phyloP scores from a whole-genome alignment of 2,329 filamentous ascomycete genomes.

The Aspergillus sp. region DNA sequence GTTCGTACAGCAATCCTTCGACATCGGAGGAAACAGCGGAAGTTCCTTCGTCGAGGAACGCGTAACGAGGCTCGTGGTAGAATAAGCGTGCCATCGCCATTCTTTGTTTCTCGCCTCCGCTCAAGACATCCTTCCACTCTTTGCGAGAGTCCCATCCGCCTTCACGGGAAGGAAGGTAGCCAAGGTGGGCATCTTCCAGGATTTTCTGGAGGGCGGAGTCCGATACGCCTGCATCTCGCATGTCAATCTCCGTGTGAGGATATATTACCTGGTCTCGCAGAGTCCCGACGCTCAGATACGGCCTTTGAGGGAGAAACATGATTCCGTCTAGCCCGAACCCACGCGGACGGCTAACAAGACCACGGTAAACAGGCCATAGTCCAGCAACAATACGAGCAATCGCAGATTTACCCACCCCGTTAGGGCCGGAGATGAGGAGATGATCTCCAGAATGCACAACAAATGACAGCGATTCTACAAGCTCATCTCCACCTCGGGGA shows the following conservation, averaged over 20 bases:
- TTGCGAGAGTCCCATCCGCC: constrained; percentile 96
- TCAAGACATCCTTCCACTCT: constrained; percentile 98
- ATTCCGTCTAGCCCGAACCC: constrained; percentile 81
- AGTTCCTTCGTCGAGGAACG: constrained; percentile 93
- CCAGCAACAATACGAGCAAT: constrained; percentile 86
- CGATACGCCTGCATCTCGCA: constrained; percentile 75
- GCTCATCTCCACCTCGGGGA: constrained; percentile 86
- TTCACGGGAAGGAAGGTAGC: constrained; percentile 87
- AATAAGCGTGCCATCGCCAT: constrained; percentile 87
- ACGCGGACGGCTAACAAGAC: constrained; percentile 84
- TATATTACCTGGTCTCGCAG: constrained; percentile 97
- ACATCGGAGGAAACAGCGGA: constrained; percentile 89
- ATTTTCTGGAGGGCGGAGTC: constrained; percentile 77
- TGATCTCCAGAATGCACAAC: constrained; percentile 90
- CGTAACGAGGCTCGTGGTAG: constrained; percentile 93
- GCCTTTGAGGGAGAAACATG: constrained; percentile 95
- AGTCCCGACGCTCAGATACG: constrained; percentile 89
- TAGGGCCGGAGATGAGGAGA: constrained; percentile 88
- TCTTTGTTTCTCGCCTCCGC: constrained; percentile 93
- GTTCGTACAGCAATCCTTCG: constrained; percentile 89
- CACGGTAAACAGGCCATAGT: constrained; percentile 93
- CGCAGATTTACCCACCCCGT: constrained; percentile 90
- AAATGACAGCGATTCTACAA: constrained; percentile 84
- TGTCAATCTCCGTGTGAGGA: constrained; percentile 90
- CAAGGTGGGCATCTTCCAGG: constrained; percentile 79